These are phyloP conservation scores for Xylaria castorea DNA, from an alignment of 495 filamentous ascomycete genomes.

Conservation along the genomic window DNA sequence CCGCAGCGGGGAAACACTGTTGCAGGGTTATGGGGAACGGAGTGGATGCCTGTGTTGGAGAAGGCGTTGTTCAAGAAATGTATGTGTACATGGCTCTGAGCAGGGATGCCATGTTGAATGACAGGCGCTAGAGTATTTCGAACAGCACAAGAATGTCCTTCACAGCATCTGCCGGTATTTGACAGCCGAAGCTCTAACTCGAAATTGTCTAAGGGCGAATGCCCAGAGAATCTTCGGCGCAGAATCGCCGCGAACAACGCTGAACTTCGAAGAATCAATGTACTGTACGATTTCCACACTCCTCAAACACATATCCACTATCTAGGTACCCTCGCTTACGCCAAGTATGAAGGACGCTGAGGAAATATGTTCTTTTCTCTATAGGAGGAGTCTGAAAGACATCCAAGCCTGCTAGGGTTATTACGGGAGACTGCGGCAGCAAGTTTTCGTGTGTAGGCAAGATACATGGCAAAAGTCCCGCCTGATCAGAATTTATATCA, in stretches of 20 bases:
- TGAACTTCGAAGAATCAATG: neutral
- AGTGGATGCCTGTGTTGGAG: constrained; percentile 27
- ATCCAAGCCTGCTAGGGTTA: constrained; percentile 1
- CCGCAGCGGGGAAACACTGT: constrained; percentile 27
- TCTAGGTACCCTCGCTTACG: too few relatives aligned
- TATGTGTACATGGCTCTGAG: constrained; percentile 5
- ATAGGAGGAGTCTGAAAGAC: neutral
- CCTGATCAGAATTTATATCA: neutral
- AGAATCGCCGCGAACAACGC: constrained; percentile 3
- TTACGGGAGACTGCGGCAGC: constrained; percentile 6
- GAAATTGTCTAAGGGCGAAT: constrained; percentile 6
- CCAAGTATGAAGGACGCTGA: neutral
- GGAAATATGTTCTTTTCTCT: neutral
- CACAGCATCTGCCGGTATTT: constrained; percentile 5
- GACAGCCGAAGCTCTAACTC: constrained; percentile 11
- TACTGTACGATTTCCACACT: neutral
- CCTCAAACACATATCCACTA: neutral
- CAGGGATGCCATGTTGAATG: constrained; percentile 22
- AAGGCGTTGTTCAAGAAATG: constrained; percentile 17
- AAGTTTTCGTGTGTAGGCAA: constrained; percentile 2
- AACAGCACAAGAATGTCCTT: neutral
- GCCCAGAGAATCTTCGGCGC: neutral
- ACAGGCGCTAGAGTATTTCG: constrained; percentile 9
- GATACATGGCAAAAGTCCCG: neutral
- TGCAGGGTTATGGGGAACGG: constrained; percentile 21